These are phyloP conservation scores for Aspergillus tanneri DNA, from an alignment of 2,329 filamentous ascomycete genomes.

Conservation along the genomic window DNA sequence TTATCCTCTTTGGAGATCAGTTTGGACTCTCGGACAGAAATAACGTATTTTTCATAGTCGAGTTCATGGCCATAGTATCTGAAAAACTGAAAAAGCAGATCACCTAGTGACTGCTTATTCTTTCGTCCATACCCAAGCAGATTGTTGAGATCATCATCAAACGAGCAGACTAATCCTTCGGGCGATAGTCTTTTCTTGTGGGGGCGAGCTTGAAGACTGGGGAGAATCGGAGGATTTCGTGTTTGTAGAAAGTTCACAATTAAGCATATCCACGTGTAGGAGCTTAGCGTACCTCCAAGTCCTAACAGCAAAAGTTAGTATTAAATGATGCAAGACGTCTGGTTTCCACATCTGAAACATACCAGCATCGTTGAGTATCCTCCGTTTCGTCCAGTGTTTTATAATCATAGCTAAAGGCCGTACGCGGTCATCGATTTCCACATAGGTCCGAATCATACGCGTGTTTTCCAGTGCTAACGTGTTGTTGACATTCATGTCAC, in stretches of 20 bases:
- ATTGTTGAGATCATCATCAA: constrained; percentile 80
- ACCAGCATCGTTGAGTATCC: constrained; percentile 96
- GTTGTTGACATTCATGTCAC: constrained; percentile 99
- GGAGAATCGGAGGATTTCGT: constrained; percentile 77
- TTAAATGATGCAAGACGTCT: not conserved
- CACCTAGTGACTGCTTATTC: constrained; percentile 79
- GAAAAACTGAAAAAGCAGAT: constrained; percentile 94
- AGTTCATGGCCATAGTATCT: constrained; percentile 91
- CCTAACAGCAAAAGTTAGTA: constrained; percentile 52
- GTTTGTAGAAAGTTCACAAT: constrained; percentile 95
- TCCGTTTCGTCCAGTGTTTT: constrained; percentile 93
- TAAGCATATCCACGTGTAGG: constrained; percentile 99
- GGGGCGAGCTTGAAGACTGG: constrained; percentile 74
- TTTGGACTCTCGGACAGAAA: constrained; percentile 81
- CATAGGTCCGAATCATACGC: constrained; percentile 95
- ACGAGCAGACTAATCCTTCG: constrained; percentile 69
- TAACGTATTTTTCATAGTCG: constrained; percentile 77
- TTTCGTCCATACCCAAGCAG: constrained; percentile 70
- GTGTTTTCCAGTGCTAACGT: constrained; percentile 93
- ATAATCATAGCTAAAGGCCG: constrained; percentile 92
- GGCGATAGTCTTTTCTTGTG: constrained; percentile 60
- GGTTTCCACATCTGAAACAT: constrained; percentile 39
- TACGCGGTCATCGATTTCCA: constrained; percentile 87
- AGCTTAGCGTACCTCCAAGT: constrained; percentile 90
- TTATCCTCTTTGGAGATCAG: constrained; percentile 80